Conservation (phyloP, 345 rosid genomes). For the Eutrema yunnanense region DNA sequence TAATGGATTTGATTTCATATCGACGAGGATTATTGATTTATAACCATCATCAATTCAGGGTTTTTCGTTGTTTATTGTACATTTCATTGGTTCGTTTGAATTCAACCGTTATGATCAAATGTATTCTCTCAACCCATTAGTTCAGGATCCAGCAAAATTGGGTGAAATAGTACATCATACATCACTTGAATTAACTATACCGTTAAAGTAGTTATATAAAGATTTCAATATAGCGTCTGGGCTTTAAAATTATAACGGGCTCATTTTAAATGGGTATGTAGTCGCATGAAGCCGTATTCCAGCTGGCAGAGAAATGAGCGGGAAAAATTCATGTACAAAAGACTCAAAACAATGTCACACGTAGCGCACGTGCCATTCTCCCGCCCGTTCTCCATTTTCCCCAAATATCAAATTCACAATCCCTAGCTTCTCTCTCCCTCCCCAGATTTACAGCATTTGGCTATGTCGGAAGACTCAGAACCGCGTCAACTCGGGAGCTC, state of each 20-base stretch:
- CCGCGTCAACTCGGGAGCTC: not conserved
- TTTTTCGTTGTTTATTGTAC: not conserved
- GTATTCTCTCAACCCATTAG: not conserved
- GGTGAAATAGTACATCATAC: not conserved
- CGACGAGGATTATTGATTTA: not conserved
- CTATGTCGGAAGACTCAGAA: conserved; percentile 7
- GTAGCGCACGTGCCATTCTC: conserved; percentile 27
- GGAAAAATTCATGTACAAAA: conserved; percentile 17
- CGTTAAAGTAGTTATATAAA: too few species aligned
- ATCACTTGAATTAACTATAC: not conserved
- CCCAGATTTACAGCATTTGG: conserved; percentile 14
- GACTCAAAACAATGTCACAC: conserved; percentile 13
- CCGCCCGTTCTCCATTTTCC: conserved; percentile 25
- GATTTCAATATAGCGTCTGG: not conserved
- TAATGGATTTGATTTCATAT: not conserved
- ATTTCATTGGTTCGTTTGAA: not conserved
- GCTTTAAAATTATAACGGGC: not conserved
- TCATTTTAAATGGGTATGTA: not conserved
- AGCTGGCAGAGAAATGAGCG: not conserved
- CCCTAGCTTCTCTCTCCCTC: conserved; percentile 15
- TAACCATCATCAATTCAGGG: not conserved
- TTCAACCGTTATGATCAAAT: not conserved
- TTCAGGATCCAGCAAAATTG: not conserved
- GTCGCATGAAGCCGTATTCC: not conserved
- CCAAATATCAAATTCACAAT: conserved; percentile 17